Conservation (phyloP, 1,139 yeast species). For the Debaryomyces udenii region DNA sequence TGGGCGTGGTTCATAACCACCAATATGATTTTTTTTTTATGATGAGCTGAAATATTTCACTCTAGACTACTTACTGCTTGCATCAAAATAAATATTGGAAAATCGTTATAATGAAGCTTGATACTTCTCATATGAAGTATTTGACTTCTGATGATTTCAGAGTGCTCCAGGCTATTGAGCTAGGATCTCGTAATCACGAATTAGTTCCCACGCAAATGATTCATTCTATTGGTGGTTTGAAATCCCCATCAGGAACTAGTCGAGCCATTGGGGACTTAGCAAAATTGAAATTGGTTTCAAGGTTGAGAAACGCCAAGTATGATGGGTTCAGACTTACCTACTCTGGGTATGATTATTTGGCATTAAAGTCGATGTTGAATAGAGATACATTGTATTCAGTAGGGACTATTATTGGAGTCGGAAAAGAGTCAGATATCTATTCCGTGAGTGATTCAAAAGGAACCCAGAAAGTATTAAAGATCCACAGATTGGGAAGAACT, state of each 20-base stretch:
- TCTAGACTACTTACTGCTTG: background rate
- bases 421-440: conserved; percentile 95
- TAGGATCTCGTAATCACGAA: conserved; percentile 91
- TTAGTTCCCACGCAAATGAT: conserved; percentile 89
- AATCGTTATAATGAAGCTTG: conserved; percentile 69
- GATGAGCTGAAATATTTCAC: conserved; percentile 11
- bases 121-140: conserved; percentile 91
- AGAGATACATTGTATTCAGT: conserved; percentile 75
- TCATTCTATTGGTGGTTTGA: conserved; percentile 75
- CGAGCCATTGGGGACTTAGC: conserved; percentile 85
- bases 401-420: conserved; percentile 92
- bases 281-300: conserved; percentile 74
- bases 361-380: conserved; percentile 78
- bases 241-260: conserved; percentile 76
- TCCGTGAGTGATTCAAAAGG: conserved; percentile 78
- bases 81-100: no score
- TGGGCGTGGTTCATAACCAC: conserved; percentile 9
- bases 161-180: conserved; percentile 85
- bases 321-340: conserved; percentile 92
- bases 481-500: conserved; percentile 91
- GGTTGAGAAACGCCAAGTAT: conserved; percentile 81
- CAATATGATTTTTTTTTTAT: conserved; percentile 5
- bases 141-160: conserved; percentile 87
- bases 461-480: conserved; percentile 71
- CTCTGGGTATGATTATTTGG: conserved; percentile 89